Evolutionary conservation across 192 early-diverging fungal genomes (phyloP).

Genomic region (Mortierella hygrophila): DNA sequence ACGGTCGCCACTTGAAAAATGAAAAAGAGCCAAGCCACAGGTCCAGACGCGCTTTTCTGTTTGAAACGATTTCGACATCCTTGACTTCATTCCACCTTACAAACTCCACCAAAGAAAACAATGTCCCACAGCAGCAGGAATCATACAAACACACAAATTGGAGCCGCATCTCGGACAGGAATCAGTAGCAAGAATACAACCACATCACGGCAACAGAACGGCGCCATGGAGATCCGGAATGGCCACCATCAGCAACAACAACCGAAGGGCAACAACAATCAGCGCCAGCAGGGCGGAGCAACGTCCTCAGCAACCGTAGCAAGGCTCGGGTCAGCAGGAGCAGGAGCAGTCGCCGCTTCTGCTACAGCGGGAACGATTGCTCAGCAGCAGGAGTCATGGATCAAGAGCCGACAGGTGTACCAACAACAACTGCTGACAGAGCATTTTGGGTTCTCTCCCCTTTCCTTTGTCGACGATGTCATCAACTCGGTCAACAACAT

Average conservation of each 20-base stretch:
- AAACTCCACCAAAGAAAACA: not conserved
- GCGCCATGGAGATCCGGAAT: not conserved
- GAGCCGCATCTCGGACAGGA: not conserved
- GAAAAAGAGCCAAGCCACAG: not conserved
- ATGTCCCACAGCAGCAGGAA: not conserved
- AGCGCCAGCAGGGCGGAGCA: not conserved
- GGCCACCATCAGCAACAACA: not conserved
- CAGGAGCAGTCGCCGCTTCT: not conserved
- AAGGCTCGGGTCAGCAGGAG: not conserved
- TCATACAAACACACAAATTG: not conserved
- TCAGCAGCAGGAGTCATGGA: conserved; percentile 23
- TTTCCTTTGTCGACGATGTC: conserved; percentile 87
- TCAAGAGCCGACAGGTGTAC: conserved; percentile 31
- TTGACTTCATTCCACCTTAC: not conserved
- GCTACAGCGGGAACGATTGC: conserved; percentile 3
- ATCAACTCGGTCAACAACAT: conserved; percentile 83
- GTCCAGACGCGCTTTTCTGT: not conserved
- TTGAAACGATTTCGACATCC: not conserved
- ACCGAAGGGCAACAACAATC: not conserved
- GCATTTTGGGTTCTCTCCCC: conserved; percentile 85
- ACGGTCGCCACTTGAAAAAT: not conserved
- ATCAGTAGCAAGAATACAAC: not conserved
- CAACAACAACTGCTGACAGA: conserved; percentile 72
- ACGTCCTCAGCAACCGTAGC: not conserved
- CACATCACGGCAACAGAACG: not conserved